Evolutionary conservation across 345 rosid genomes (phyloP), one percentile per base, ranked within the genome.

Genomic region (Cardamine occulta): DNA sequence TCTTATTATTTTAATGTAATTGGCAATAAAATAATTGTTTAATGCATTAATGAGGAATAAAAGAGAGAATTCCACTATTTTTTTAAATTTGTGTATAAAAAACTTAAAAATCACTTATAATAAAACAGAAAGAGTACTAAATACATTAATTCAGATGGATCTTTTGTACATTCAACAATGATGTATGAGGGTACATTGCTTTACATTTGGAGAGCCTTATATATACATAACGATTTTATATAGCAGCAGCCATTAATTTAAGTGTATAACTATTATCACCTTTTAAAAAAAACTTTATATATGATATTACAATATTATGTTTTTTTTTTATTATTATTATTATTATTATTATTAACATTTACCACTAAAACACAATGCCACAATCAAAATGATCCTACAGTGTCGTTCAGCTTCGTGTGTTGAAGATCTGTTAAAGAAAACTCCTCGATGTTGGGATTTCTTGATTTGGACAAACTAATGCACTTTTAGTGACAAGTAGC

Each of bases 401-500:
- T 40, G 45, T 40, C 5, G 45, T 4, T 40, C 44, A 39, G 13
- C 14, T 39, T 11, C n/a, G 14, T 40, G 45, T 13, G 13, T 40
- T 40, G 6, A 42, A 13, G 47, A 42, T 42, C 2, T 42, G n/a
- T 42, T 13, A 13, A 13, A 4, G 6, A 42, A 42, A 42, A 13
- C 47, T 44, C 18, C 18, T 44, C 18, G 18, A 44, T 44, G 49
- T 42, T 14, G 49, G 28, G 52, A 53, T 68, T 54, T 37, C 72
- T 53, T 54, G 52, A 21, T 28, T 42, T 42, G 65, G 45, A 58
- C 56, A 13, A 24, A 19, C 39, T 42, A 18, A 42, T 28, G 56
- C 32, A 45, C 45, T 17, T 59, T 45, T 47, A 21, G 8, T 59
- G 14, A 9, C 17, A 48, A 18, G 23, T n/a, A 7, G 42, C 40